Conservation (phyloP, 2,329 filamentous ascomycete genomes). For the Paecilomyces fulvus region DNA sequence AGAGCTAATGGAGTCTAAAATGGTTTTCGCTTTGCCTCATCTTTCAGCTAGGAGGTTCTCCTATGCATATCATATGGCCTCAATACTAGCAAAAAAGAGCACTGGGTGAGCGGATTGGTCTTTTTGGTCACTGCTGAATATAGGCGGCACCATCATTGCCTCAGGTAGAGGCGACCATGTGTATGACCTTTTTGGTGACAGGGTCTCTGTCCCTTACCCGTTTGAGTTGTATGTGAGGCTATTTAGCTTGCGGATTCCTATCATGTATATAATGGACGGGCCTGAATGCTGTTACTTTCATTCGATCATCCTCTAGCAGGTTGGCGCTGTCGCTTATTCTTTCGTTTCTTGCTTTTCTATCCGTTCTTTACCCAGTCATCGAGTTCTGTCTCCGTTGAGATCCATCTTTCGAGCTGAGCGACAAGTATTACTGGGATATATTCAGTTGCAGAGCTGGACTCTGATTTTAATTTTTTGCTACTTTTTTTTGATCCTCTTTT, state of each 20-base stretch:
- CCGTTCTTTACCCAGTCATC: neutral
- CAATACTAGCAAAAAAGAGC: neutral
- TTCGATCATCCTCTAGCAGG: neutral
- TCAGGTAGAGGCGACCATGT: neutral
- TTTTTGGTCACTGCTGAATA: neutral
- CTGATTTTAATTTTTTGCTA: neutral
- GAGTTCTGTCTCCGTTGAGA: neutral
- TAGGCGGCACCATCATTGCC: neutral
- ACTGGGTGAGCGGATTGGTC: neutral
- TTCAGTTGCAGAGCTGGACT: neutral
- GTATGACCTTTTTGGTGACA: neutral
- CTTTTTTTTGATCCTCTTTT: neutral
- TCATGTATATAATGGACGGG: neutral
- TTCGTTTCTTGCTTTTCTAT: neutral
- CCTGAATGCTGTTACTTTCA: neutral
- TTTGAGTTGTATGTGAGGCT: slow-evolving; percentile 2
- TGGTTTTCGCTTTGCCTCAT: neutral
- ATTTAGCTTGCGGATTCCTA: slow-evolving; percentile 1
- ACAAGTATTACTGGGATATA: neutral
- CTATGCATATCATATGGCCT: neutral
- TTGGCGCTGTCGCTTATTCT: neutral
- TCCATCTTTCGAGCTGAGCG: neutral
- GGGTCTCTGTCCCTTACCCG: neutral
- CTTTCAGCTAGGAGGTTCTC: neutral
- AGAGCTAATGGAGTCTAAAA: neutral